Percentiles rank a stretch among this genome's conserved stretches.
phyloP scores from a whole-genome alignment of 805 yeast species.

The Nakazawaea ernobii region DNA sequence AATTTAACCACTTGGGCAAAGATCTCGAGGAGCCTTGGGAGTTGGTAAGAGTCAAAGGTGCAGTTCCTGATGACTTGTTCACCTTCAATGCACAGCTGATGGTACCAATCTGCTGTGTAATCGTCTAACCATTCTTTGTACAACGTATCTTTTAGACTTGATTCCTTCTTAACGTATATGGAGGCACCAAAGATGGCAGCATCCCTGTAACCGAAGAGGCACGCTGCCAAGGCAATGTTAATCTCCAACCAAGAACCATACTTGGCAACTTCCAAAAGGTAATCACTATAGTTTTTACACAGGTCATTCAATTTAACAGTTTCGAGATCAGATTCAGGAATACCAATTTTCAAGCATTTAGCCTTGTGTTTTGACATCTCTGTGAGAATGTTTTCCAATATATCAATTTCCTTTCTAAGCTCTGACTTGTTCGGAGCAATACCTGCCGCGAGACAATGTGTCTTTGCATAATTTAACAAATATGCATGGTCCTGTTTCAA shows the following conservation, averaged over 20 bases:
- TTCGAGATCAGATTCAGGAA: slow-evolving; percentile 33
- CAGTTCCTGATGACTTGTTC: slow-evolving; percentile 38
- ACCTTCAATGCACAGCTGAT: slow-evolving; percentile 48
- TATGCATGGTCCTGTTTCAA: slow-evolving; percentile 66
- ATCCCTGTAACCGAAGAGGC: slow-evolving; percentile 64
- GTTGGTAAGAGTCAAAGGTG: slow-evolving; percentile 23
- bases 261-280: slow-evolving; percentile 46
- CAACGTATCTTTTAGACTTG: slow-evolving; percentile 19
- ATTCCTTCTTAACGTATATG: slow-evolving; percentile 24
- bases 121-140: slow-evolving; percentile 55
- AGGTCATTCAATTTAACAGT: slow-evolving; percentile 48
- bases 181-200: slow-evolving; percentile 38
- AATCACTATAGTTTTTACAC: slow-evolving; percentile 55
- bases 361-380: slow-evolving; percentile 55
- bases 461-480: slow-evolving; percentile 59
- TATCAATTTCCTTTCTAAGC: slow-evolving; percentile 42
- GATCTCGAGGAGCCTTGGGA: slow-evolving; percentile 48
- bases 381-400: slow-evolving; percentile 42
- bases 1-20: slow-evolving; percentile 53
- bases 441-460: slow-evolving; percentile 59
- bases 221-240: slow-evolving; percentile 67
- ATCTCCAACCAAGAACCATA: slow-evolving; percentile 57
- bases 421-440: slow-evolving; percentile 51
- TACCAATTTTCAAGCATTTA: slow-evolving; percentile 38
- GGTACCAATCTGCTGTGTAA: slow-evolving; percentile 55